Evolutionary conservation across 768 basidiomycete species (phyloP), one percentile per base, ranked within the genome.

Genomic region (Rhizopogon vinicolor): DNA sequence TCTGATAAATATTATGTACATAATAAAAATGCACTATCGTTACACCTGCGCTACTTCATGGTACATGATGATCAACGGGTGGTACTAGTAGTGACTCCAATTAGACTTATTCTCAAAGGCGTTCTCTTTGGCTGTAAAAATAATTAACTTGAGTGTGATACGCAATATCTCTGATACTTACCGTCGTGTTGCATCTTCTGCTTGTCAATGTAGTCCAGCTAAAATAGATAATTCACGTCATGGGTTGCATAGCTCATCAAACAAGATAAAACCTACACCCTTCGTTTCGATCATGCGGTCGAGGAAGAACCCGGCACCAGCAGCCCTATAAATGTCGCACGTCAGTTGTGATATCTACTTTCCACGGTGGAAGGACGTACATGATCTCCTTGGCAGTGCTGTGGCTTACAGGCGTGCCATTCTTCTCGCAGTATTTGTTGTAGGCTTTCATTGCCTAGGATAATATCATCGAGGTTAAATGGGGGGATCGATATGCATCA

Each of bases 401-500:
- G 64, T 89, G 87, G 49, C 29, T 66, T 14, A 56, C 62, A 3
- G 80, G 75, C 60, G 77, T 59, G 41, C 87, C 88, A 25, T 85
- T 73, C 40, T 50, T 63, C 39, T 53, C 74, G 29, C 62, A 46
- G 68, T 89, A 87, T 0, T 81, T 59, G 59, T 88, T 76, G 63
- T 80, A 89, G 1, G 81, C 78, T 65, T 85, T 87, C 45, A 77
- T 78, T 54, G 86, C 86, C 84, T 84, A 56, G 12, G n/a, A 31
- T 31, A 43, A 18, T 22, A 14, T 29, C 25, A 31, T 52, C 41
- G 19, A 33, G 12, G 33, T 61, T 33, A 57, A 51, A 2, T n/a
- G 5, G 16, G 22, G 8, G 51, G 18, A 41, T 33, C 39, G 3
- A 35, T 12, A n/a, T 33, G 19, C 45, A 41, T 14, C 5, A n/a